Percentiles rank a stretch among this genome's conserved stretches.
Evolutionary conservation across 805 yeast species (phyloP).

Genomic region (Zygosaccharomyces kombuchaensis): DNA sequence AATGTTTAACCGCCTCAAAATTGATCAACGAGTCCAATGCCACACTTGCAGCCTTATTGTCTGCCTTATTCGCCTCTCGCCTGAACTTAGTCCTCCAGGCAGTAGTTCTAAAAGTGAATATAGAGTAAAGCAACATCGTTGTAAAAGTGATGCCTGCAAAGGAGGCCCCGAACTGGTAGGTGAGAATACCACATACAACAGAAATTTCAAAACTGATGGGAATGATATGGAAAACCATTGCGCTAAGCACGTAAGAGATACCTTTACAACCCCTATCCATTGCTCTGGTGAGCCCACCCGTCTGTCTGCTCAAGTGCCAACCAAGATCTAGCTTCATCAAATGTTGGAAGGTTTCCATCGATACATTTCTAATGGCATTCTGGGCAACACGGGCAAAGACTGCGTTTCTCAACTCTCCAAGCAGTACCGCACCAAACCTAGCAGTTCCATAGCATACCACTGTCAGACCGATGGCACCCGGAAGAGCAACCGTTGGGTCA

Average conservation of each 20-base stretch:
- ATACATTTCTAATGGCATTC: slow-evolving; percentile 85
- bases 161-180: slow-evolving; percentile 83
- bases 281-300: slow-evolving; percentile 94
- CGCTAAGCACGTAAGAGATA: slow-evolving; percentile 84
- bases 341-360: slow-evolving; percentile 81
- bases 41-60: slow-evolving; percentile 90
- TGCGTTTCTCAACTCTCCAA: slow-evolving; percentile 94
- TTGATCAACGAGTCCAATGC: slow-evolving; percentile 92
- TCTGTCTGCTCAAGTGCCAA: slow-evolving; percentile 86
- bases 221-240: slow-evolving; percentile 96
- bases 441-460: slow-evolving; percentile 90
- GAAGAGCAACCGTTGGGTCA: slow-evolving; percentile 55
- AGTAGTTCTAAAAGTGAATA: slow-evolving; percentile 86
- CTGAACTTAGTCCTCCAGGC: slow-evolving; percentile 95
- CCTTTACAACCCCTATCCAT: slow-evolving; percentile 98
- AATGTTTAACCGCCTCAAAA: slow-evolving; percentile 90
- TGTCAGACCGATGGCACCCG: slow-evolving; percentile 51
- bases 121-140: slow-evolving; percentile 85
- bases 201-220: slow-evolving; percentile 91
- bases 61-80: slow-evolving; percentile 85
- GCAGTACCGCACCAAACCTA: slow-evolving; percentile 86
- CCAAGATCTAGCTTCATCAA: slow-evolving; percentile 78
- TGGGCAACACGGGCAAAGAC: slow-evolving; percentile 95
- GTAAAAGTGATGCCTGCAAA: slow-evolving; percentile 85
- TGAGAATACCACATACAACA: slow-evolving; percentile 87